Conservation (phyloP, 441 rosid species). For the Raphanus hybrid region DNA sequence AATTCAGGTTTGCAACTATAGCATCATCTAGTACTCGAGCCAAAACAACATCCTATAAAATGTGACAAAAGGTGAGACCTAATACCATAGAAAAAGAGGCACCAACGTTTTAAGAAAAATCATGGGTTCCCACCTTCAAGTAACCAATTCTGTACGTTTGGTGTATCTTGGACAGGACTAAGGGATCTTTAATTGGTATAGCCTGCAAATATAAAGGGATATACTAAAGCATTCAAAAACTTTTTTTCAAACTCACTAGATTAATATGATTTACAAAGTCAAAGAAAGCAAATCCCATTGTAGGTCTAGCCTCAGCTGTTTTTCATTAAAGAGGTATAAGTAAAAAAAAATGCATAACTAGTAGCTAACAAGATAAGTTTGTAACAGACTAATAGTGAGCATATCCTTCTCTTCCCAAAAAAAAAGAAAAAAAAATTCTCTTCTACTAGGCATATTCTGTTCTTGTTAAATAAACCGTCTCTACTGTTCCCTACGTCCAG, state of each 20-base stretch:
- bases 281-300: not conserved
- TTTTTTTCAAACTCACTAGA: not conserved
- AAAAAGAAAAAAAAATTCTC: not conserved
- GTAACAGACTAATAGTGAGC: not conserved
- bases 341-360: not conserved
- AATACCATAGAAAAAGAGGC: slow-evolving; percentile 25
- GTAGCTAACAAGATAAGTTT: slow-evolving; percentile 10
- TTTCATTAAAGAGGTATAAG: not conserved
- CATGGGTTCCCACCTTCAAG: slow-evolving; percentile 70
- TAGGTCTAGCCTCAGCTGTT: not conserved
- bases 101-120: slow-evolving; percentile 14
- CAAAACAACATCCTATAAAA: slow-evolving; percentile 92
- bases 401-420: slow-evolving; percentile 21
- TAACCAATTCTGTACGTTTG: slow-evolving; percentile 97
- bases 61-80: slow-evolving; percentile 37
- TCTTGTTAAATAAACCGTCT: slow-evolving; percentile 5
- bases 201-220: slow-evolving; percentile 58
- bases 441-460: not conserved
- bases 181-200: slow-evolving; percentile 81
- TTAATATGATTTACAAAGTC: slow-evolving; percentile 10
- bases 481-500: slow-evolving; percentile 6
- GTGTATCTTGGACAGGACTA: slow-evolving; percentile 93
- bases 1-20: slow-evolving; percentile 82
- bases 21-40: slow-evolving; percentile 95
- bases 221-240: not conserved